Evolutionary conservation across 306 rosid species (phyloP), one percentile per base, ranked within the genome.

Genomic region (Prunus davidiana): DNA sequence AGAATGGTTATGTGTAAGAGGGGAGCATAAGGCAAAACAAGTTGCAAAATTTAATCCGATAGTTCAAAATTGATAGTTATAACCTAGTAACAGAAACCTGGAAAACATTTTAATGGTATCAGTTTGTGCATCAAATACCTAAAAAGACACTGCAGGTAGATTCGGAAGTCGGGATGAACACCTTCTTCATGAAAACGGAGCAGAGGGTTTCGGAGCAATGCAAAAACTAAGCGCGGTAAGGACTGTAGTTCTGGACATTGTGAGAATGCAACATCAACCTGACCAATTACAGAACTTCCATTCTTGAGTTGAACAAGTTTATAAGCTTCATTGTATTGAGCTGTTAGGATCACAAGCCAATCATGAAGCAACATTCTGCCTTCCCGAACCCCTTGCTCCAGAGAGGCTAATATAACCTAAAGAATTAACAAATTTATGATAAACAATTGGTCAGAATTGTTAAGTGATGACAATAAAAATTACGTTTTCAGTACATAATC

Each of bases 331-430:
- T 95, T 95, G 82, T 95, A 92, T 76, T 95, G 98, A 30, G 97
- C 96, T 69, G 95, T 86, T 71, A 95, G 91, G 83, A 95, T 88
- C 83, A 95, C 98, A 54, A 95, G 98, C 98, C 98, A 95, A 73
- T 95, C 98, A 62, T 92, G 97, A 82, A 95, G 96, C 80, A 95
- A 83, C 79, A 88, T 78, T 85, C 98, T 88, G 69, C 98, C 98
- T 87, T 95, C 97, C 67, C 96, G 88, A 89, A 95, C 91, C 72
- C 98, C 98, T 82, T 95, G 93, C 92, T 95, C 94, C 88, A 95
- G 81, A 25, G 98, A 92, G 77, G 95, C 96, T 80, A 87, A 74
- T 79, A 95, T 90, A 83, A 92, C 97, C 98, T 95, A 79, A 24
- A 81, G 64, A 63, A 64, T 69, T 27, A 71, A 75, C 43, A 78